Conservation (phyloP, 2,329 filamentous ascomycete genomes). For the Hansfordia pulvinata region DNA sequence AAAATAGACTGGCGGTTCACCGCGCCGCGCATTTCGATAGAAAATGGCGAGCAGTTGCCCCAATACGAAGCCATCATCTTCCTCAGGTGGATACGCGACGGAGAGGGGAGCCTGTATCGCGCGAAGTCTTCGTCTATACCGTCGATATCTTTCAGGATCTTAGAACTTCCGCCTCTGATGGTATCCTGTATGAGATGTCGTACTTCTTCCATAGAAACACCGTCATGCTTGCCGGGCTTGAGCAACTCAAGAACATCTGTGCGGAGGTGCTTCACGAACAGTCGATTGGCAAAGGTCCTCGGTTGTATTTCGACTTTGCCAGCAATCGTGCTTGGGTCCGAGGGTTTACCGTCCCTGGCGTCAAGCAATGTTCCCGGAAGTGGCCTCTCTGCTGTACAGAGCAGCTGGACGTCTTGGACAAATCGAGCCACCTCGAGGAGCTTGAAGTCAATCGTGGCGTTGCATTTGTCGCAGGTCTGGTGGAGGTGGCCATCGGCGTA, state of each 20-base stretch:
- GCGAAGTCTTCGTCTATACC: conserved; percentile 7
- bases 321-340: no score
- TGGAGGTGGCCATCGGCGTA: conserved; percentile 46
- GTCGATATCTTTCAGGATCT: conserved; percentile 21
- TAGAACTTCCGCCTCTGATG: conserved; percentile 20
- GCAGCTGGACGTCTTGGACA: conserved; percentile 32
- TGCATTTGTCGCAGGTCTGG: conserved; percentile 36
- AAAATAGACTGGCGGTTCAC: conserved; percentile 55
- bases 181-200: conserved; percentile 33
- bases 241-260: conserved; percentile 25
- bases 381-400: no score
- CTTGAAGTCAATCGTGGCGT: conserved; percentile 36
- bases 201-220: conserved; percentile 34
- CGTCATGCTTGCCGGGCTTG: conserved; percentile 10
- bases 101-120: conserved; percentile 9
- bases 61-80: conserved; percentile 62
- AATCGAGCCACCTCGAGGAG: conserved; percentile 50
- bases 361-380: no score
- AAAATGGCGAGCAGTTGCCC: conserved; percentile 52
- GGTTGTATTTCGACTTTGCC: no score
- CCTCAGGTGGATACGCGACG: conserved; percentile 32
- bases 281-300: conserved; percentile 42
- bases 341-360: conserved; percentile 21
- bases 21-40: conserved; percentile 50
- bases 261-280: conserved; percentile 34